A percentile compares a stretch with the other conserved stretches of the same genome.
Conservation (phyloP, 345 rosid species). For the Eucalyptus cloeziana region DNA sequence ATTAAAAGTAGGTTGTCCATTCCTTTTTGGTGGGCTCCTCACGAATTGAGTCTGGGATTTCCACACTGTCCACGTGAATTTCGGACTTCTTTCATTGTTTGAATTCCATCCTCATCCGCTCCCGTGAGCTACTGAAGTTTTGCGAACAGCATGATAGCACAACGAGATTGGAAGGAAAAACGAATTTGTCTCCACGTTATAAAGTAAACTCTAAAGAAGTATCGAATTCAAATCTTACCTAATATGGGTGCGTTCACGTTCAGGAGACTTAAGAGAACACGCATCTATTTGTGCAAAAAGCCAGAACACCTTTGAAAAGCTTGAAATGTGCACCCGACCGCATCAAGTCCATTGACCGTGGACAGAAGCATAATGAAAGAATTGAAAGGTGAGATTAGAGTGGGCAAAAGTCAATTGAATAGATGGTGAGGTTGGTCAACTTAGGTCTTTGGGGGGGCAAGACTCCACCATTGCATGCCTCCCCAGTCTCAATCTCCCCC, state of each 20-base stretch:
- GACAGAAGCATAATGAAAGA: neutral
- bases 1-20: neutral
- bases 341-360: neutral
- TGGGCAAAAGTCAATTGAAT: neutral
- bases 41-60: neutral
- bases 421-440: neutral
- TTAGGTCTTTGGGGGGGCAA: neutral
- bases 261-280: accelerated
- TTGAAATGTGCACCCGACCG: neutral
- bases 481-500: neutral
- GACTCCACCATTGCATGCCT: neutral
- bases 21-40: neutral
- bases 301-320: neutral
- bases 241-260: accelerated
- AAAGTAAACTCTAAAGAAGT: neutral
- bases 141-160: neutral
- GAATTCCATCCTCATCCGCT: neutral
- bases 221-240: neutral
- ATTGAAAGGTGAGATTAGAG: neutral
- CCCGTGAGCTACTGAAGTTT: neutral
- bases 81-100: neutral
- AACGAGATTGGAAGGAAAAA: neutral
- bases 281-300: neutral
- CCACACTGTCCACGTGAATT: neutral
- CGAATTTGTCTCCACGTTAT: neutral